phyloP scores from a whole-genome alignment of 23 red algal species.

The Gracilariopsis chorda region DNA sequence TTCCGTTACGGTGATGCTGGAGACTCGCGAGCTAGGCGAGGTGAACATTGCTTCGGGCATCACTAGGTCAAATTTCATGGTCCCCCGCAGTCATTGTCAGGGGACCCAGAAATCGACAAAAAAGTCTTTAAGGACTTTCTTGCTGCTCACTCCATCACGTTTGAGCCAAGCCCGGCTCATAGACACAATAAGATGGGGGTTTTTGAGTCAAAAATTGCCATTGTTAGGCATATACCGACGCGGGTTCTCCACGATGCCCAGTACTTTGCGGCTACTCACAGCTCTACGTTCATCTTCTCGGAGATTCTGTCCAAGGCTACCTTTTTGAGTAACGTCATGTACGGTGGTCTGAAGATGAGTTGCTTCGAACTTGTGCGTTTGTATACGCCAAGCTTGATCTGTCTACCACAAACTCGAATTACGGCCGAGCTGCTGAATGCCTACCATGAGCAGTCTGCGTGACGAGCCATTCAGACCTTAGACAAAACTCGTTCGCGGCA shows the following conservation, averaged over 20 bases:
- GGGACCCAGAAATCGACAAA: slow-evolving; percentile 25
- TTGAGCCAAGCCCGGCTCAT: not conserved
- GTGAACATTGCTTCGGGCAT: not conserved
- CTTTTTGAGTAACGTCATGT: slow-evolving; percentile 9
- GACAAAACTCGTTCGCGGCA: not conserved
- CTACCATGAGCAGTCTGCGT: slow-evolving; percentile 13
- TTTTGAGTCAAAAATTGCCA: slow-evolving; percentile 1
- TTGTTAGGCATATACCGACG: not conserved
- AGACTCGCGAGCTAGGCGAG: not conserved
- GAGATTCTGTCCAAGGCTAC: slow-evolving; percentile 12
- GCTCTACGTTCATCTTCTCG: not conserved
- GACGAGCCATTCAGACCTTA: not conserved
- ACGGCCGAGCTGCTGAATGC: not conserved
- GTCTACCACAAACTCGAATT: not conserved
- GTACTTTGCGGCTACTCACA: not conserved
- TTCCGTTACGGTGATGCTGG: not conserved
- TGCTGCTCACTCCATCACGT: not conserved
- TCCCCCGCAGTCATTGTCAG: not conserved
- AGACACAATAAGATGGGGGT: slow-evolving; percentile 32
- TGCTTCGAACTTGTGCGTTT: slow-evolving; percentile 32
- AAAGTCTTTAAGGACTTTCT: not conserved
- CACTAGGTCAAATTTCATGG: not conserved
- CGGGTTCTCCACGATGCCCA: not conserved
- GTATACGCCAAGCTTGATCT: not conserved
- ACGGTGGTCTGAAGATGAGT: slow-evolving; percentile 10